Percentiles rank a stretch among this genome's conserved stretches.
These are phyloP conservation scores for Nigrospora oryzae DNA, from an alignment of 2,329 filamentous ascomycete species.

Conservation along the genomic window DNA sequence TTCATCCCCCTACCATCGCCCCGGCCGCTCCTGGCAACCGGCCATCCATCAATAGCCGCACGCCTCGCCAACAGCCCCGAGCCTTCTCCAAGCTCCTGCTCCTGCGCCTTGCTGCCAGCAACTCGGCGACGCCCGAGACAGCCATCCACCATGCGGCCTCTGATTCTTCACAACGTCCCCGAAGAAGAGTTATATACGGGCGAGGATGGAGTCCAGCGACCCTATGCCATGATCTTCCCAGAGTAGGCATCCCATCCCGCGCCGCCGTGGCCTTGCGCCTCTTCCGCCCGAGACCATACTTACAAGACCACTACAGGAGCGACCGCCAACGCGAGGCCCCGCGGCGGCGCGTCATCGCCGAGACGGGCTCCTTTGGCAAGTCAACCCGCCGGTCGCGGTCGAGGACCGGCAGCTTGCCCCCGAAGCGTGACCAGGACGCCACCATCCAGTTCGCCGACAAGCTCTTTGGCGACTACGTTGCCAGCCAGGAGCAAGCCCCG, in stretches of 20 bases:
- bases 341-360: conserved; percentile 45
- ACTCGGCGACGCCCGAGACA: no score
- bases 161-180: conserved; percentile 61
- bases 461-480: conserved; percentile 51
- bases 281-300: not conserved
- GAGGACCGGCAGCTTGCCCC: conserved; percentile 46
- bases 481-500: conserved; percentile 31
- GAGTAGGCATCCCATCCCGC: conserved; percentile 34
- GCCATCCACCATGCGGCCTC: conserved; percentile 43
- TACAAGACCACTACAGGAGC: conserved; percentile 28
- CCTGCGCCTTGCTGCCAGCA: no score
- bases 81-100: no score
- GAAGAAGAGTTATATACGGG: conserved; percentile 60
- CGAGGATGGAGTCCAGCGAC: conserved; percentile 55
- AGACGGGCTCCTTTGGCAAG: conserved; percentile 59
- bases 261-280: not conserved
- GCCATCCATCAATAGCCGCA: no score
- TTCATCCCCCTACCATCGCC: no score
- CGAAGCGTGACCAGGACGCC: conserved; percentile 48
- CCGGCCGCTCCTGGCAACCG: no score
- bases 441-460: conserved; percentile 54
- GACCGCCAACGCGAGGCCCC: conserved; percentile 40
- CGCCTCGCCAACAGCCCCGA: no score
- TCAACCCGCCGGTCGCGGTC: conserved; percentile 57
- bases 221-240: conserved; percentile 59